These are phyloP conservation scores for Blastobotrys buckinghamii DNA, from an alignment of 1,139 yeast species.

Conservation along the genomic window DNA sequence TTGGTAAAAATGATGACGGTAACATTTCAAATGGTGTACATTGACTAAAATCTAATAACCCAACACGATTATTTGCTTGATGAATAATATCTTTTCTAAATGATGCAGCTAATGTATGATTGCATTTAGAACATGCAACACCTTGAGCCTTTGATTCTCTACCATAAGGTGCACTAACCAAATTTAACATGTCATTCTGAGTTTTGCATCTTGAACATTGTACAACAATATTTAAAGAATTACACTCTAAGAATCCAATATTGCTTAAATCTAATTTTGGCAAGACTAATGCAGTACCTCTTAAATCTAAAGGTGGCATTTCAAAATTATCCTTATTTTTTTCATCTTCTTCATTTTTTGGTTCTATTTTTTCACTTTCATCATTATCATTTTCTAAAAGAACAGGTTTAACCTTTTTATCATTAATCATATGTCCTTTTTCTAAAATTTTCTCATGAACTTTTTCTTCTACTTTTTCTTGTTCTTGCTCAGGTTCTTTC, in stretches of 20 bases:
- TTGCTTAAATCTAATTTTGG: conserved; percentile 30
- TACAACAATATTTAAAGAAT: conserved; percentile 32
- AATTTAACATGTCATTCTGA: conserved; percentile 30
- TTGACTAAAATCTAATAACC: conserved; percentile 36
- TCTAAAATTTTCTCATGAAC: conserved; percentile 6
- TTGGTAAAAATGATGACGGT: conserved; percentile 35
- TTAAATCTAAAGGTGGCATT: conserved; percentile 21
- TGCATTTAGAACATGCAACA: conserved; percentile 34
- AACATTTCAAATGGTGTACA: conserved; percentile 35
- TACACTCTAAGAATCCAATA: conserved; percentile 34
- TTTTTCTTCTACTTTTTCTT: not conserved
- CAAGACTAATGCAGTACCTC: conserved; percentile 33
- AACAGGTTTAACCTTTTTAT: not conserved
- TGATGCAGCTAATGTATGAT: conserved; percentile 31
- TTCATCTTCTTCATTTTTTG: not conserved
- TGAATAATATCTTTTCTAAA: conserved; percentile 36
- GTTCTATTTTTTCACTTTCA: not conserved
- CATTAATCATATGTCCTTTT: not conserved
- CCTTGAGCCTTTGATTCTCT: conserved; percentile 32
- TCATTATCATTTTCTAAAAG: not conserved
- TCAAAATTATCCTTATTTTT: conserved; percentile 2
- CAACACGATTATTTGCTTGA: conserved; percentile 26
- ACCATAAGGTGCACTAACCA: conserved; percentile 35
- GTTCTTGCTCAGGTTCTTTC: conserved; percentile 2
- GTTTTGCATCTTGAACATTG: conserved; percentile 37